phyloP scores from a whole-genome alignment of 306 rosid genomes.

The Prinsepia uniflora region DNA sequence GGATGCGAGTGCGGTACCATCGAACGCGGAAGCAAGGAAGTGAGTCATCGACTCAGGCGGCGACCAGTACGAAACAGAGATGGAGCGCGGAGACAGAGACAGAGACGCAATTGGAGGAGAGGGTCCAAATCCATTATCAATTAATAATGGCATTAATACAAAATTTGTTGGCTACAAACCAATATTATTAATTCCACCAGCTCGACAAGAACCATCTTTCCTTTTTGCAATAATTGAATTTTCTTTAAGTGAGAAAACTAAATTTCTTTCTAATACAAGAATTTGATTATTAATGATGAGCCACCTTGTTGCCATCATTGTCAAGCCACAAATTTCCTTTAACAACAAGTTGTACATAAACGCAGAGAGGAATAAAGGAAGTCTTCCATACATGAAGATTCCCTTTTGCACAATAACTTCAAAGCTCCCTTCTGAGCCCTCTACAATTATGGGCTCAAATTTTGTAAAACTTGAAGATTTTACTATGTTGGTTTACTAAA shows the following conservation, averaged over 20 bases:
- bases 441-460: constrained; percentile 66
- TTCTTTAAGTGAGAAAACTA: neutral
- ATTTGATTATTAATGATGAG: too few species aligned
- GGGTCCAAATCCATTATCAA: neutral
- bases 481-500: constrained; percentile 23
- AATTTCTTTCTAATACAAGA: neutral
- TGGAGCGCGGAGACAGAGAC: neutral
- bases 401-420: constrained; percentile 21
- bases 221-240: neutral
- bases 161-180: neutral
- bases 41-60: too few species aligned
- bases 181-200: too few species aligned
- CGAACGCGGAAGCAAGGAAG: too few species aligned
- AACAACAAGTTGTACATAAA: constrained; percentile 5
- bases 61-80: too few species aligned
- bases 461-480: constrained; percentile 29
- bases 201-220: too few species aligned
- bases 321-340: neutral
- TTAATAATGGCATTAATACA: constrained; percentile 1
- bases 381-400: constrained; percentile 2
- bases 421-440: constrained; percentile 25
- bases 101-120: too few species aligned
- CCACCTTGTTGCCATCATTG: too few species aligned
- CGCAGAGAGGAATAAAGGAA: constrained; percentile 27
- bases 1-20: too few species aligned